Percentiles rank a stretch among this genome's conserved stretches.
Evolutionary conservation across 2,329 filamentous ascomycete genomes (phyloP).

Genomic region (Xylariales sp.): DNA sequence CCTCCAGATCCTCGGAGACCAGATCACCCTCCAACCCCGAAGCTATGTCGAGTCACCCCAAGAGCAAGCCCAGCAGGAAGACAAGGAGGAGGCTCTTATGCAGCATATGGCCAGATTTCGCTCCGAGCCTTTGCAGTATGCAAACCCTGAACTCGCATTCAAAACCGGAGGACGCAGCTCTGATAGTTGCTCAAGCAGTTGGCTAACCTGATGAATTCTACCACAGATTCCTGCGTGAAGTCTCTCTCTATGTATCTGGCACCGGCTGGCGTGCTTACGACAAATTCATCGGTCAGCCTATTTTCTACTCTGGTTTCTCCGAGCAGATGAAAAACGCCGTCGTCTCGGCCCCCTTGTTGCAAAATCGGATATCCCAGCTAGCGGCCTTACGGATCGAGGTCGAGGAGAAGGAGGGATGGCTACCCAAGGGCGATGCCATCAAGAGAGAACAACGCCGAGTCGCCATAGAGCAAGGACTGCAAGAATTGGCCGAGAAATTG

Average conservation of each 20-base stretch:
- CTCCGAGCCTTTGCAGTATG: constrained; percentile 52
- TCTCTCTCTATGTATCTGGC: constrained; percentile 88
- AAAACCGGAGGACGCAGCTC: too few species aligned
- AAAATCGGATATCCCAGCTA: constrained; percentile 69
- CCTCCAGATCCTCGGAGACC: constrained; percentile 69
- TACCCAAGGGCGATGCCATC: constrained; percentile 48
- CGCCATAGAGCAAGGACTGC: constrained; percentile 68
- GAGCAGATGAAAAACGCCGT: constrained; percentile 83
- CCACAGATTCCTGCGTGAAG: constrained; percentile 83
- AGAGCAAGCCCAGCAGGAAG: constrained; percentile 45
- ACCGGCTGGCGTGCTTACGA: constrained; percentile 96
- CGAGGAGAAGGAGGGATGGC: constrained; percentile 71
- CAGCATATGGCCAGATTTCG: constrained; percentile 86
- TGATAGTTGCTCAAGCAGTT: too few species aligned
- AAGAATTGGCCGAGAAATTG: constrained; percentile 79
- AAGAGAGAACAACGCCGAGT: constrained; percentile 51
- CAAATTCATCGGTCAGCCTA: constrained; percentile 80
- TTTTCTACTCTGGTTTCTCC: constrained; percentile 89
- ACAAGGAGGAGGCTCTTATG: constrained; percentile 67
- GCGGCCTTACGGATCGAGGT: constrained; percentile 69
- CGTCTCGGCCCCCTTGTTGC: constrained; percentile 70
- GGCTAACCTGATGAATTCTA: too few species aligned
- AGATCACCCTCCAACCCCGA: constrained; percentile 70
- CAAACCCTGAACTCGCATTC: constrained; percentile 24
- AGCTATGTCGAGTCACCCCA: constrained; percentile 54